phyloP scores from a whole-genome alignment of 2,329 filamentous ascomycete genomes.

The Xylaria polymorpha region DNA sequence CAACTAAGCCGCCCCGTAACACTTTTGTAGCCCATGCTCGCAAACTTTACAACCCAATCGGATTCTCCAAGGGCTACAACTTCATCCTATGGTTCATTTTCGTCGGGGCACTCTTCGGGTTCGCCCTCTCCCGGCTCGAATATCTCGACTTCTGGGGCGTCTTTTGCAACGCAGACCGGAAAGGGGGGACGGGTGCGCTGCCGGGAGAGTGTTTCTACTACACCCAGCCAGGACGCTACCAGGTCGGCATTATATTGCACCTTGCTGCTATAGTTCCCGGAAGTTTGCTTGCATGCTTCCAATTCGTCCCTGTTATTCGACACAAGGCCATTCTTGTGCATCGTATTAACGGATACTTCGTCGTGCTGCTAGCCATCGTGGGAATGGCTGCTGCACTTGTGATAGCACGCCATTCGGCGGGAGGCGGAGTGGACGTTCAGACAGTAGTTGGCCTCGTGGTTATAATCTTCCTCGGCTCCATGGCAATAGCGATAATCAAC shows the following conservation, averaged over 20 bases:
- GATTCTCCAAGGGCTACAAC: conserved; percentile 69
- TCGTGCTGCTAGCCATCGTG: conserved; percentile 60
- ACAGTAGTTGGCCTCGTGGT: conserved; percentile 56
- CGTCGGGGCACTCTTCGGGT: conserved; percentile 58
- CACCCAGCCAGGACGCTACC: conserved; percentile 43
- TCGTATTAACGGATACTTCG: conserved; percentile 68
- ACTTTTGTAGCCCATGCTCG: conserved; percentile 40
- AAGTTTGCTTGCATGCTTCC: conserved; percentile 57
- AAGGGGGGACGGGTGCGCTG: conserved; percentile 23
- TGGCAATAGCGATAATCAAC: conserved; percentile 64
- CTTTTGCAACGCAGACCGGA: conserved; percentile 47
- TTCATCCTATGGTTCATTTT: conserved; percentile 65
- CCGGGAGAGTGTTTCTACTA: conserved; percentile 59
- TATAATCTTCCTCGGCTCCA: conserved; percentile 57
- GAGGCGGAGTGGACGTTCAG: conserved; percentile 65
- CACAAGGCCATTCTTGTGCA: conserved; percentile 65
- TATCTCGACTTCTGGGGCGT: conserved; percentile 61
- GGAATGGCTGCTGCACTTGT: conserved; percentile 64
- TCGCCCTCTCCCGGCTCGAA: conserved; percentile 60
- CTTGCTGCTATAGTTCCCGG: conserved; percentile 59
- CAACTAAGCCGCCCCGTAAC: conserved; percentile 16
- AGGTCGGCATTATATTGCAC: conserved; percentile 60
- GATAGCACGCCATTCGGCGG: conserved; percentile 63
- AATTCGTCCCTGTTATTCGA: conserved; percentile 61
- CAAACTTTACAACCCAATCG: conserved; percentile 59